A percentile compares a stretch with the other conserved stretches of the same genome.
Evolutionary conservation across 2,329 filamentous ascomycete genomes (phyloP).

Genomic region (Alternaria hordeiaustralica): DNA sequence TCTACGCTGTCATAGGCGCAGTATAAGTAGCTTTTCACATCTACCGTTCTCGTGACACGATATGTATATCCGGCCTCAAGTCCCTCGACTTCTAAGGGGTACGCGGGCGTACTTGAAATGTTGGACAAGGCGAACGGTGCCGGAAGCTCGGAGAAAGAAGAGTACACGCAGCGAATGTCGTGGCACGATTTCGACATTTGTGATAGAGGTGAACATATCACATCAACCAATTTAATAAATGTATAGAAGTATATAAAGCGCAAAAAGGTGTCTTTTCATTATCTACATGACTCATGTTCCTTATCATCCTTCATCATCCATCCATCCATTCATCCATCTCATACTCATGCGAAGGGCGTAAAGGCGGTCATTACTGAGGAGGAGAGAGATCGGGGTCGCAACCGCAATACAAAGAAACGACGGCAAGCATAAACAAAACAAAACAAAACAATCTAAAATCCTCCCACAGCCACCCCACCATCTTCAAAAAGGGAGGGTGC

Average conservation of each 20-base stretch:
- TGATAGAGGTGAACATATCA: not conserved
- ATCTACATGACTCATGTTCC: constrained; percentile 1
- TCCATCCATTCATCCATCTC: not conserved
- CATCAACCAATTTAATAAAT: not conserved
- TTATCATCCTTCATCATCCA: not conserved
- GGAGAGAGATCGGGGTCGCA: not conserved
- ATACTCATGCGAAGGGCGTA: not conserved
- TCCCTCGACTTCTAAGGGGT: not conserved
- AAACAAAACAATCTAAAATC: constrained; percentile 3
- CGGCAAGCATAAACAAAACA: not conserved
- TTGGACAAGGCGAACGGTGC: not conserved
- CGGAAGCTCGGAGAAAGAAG: not conserved
- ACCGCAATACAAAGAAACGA: not conserved
- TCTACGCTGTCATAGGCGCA: not conserved
- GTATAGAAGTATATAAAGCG: not conserved
- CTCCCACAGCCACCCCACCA: constrained; percentile 5
- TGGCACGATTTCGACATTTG: not conserved
- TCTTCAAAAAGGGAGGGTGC: not conserved
- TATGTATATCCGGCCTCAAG: not conserved
- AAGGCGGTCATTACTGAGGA: not conserved
- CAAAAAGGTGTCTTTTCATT: constrained; percentile 2
- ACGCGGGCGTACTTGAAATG: not conserved
- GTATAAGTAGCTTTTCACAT: not conserved
- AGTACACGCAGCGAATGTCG: not conserved
- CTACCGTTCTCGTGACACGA: not conserved